A percentile compares a stretch with the other conserved stretches of the same genome.
These are phyloP conservation scores for Umbelopsis sp. DNA, from an alignment of 371 early-diverging fungal genomes.

Conservation along the genomic window DNA sequence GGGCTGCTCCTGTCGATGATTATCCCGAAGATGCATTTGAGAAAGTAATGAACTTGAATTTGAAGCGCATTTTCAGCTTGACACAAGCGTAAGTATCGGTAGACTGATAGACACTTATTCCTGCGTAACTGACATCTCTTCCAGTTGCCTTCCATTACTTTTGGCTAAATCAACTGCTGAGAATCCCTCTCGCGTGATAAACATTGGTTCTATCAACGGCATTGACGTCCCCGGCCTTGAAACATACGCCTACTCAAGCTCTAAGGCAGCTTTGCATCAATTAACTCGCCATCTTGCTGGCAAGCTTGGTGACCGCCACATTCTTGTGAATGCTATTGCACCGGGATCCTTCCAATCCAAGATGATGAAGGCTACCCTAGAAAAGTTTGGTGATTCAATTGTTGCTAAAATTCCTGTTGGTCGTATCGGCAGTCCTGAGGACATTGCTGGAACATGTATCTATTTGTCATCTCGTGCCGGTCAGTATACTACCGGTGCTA, in stretches of 20 bases:
- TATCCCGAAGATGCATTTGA: constrained; percentile 75
- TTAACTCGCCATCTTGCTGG: constrained; percentile 72
- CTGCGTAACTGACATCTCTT: constrained; percentile 49
- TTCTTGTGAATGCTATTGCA: constrained; percentile 89
- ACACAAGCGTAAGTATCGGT: constrained; percentile 69
- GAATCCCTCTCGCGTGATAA: constrained; percentile 65
- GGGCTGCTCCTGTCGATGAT: constrained; percentile 63
- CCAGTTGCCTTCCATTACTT: constrained; percentile 74
- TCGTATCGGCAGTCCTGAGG: constrained; percentile 81
- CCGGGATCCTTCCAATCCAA: constrained; percentile 89
- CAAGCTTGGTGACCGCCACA: constrained; percentile 63
- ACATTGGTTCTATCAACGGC: constrained; percentile 80
- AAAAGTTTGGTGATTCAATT: constrained; percentile 60
- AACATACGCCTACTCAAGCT: constrained; percentile 78
- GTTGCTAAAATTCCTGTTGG: constrained; percentile 66
- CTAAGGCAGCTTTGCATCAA: constrained; percentile 84
- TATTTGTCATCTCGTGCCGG: constrained; percentile 76
- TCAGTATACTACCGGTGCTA: constrained; percentile 78
- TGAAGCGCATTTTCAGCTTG: constrained; percentile 83
- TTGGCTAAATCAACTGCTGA: constrained; percentile 62
- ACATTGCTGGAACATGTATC: constrained; percentile 84
- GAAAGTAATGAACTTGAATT: constrained; percentile 88
- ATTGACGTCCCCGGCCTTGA: constrained; percentile 58
- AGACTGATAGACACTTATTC: too few species aligned
- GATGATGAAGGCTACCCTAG: constrained; percentile 86